A percentile compares a stretch with the other conserved stretches of the same genome.
Evolutionary conservation across 495 filamentous ascomycete genomes (phyloP).

Genomic region (Talaromyces nanjingensis): DNA sequence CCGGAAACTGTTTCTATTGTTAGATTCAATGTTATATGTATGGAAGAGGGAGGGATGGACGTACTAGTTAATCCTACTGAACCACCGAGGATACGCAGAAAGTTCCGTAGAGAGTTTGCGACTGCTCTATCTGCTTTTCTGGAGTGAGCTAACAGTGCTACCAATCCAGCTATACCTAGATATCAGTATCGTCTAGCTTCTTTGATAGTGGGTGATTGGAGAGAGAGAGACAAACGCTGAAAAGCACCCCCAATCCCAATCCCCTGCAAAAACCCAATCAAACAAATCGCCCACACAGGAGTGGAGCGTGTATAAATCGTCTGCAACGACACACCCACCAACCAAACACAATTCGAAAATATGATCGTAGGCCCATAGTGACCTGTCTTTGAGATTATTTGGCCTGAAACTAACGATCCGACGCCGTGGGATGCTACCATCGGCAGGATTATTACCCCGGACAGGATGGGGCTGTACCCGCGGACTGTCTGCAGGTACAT

Average conservation of each 20-base stretch:
- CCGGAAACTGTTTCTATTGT: neutral
- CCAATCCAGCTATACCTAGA: neutral
- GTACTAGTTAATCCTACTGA: slow-evolving; percentile 4
- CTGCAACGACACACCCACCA: no score
- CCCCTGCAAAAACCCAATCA: neutral
- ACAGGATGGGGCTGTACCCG: slow-evolving; percentile 11
- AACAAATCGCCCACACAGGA: no score
- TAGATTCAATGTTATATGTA: neutral
- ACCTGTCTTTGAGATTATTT: no score
- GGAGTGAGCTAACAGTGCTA: slow-evolving; percentile 11
- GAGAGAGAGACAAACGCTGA: no score
- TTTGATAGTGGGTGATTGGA: no score
- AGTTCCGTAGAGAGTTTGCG: slow-evolving; percentile 8
- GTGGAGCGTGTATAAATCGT: no score
- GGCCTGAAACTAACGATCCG: no score
- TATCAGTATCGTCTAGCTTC: no score
- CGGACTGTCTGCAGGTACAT: slow-evolving; percentile 39
- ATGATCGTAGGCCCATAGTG: no score
- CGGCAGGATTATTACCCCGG: no score
- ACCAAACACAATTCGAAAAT: no score
- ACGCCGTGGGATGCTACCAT: no score
- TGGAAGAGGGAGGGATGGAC: neutral
- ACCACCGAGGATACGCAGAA: slow-evolving; percentile 11
- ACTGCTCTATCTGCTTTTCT: slow-evolving; percentile 13
- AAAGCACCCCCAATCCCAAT: neutral